Evolutionary conservation across 2,329 filamentous ascomycete genomes (phyloP).

Genomic region (Chrysosporium queenslandicum): DNA sequence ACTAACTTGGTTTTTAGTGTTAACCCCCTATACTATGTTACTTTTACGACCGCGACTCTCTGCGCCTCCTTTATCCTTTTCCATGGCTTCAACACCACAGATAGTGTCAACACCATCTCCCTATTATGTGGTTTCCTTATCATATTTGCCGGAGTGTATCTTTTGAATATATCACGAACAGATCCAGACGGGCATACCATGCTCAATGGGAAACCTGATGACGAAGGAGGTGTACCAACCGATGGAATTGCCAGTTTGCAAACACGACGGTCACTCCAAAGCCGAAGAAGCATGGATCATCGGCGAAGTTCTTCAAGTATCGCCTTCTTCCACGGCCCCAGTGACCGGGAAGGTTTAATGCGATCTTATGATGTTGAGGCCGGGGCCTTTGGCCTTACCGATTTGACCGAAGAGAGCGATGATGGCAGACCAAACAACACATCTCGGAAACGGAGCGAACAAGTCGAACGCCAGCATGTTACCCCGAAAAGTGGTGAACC

Average conservation of each 20-base stretch:
- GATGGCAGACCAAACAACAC: slow-evolving; percentile 8
- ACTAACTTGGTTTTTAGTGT: slow-evolving; percentile 49
- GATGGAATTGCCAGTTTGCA: slow-evolving; percentile 83
- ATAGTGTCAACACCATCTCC: slow-evolving; percentile 83
- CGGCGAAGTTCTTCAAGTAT: slow-evolving; percentile 55
- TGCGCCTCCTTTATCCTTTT: slow-evolving; percentile 94
- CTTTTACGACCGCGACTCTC: slow-evolving; percentile 88
- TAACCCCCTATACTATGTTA: slow-evolving; percentile 94
- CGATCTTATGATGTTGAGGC: slow-evolving; percentile 82
- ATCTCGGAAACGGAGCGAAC: slow-evolving; percentile 4
- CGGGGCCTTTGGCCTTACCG: slow-evolving; percentile 62
- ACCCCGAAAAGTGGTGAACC: slow-evolving; percentile 10
- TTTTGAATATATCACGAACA: slow-evolving; percentile 85
- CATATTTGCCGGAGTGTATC: slow-evolving; percentile 90
- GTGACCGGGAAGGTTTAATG: slow-evolving; percentile 73
- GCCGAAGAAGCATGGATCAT: slow-evolving; percentile 58
- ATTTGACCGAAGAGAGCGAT: slow-evolving; percentile 61
- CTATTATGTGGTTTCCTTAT: slow-evolving; percentile 86
- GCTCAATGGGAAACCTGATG: slow-evolving; percentile 48
- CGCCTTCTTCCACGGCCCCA: slow-evolving; percentile 44
- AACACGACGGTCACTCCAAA: slow-evolving; percentile 88
- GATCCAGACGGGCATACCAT: slow-evolving; percentile 71
- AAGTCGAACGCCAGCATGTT: slow-evolving; percentile 9
- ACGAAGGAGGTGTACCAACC: slow-evolving; percentile 72
- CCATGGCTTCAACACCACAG: slow-evolving; percentile 88